Evolutionary conservation across 345 rosid genomes (phyloP).

Genomic region (Bruguiera parviflora): DNA sequence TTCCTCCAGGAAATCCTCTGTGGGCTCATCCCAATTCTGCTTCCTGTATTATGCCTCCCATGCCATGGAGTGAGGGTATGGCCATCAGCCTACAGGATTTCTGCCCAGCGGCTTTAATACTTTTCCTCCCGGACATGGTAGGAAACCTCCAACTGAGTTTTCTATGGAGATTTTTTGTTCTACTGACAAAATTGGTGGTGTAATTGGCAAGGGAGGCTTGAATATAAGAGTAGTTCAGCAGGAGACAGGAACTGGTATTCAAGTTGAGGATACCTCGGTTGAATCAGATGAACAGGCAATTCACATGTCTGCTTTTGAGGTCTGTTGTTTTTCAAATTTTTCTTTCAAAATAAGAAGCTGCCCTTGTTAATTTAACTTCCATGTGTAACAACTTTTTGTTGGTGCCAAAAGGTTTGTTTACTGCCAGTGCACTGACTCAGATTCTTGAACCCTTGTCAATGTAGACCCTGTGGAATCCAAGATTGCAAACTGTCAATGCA

Average conservation of each 20-base stretch:
- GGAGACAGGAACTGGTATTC: constrained; percentile 54
- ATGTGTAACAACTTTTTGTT: background rate
- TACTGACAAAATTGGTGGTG: constrained; percentile 53
- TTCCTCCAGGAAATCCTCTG: constrained; percentile 30
- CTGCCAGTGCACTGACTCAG: constrained; percentile 3
- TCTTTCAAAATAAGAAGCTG: too few species aligned
- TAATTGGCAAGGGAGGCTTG: constrained; percentile 61
- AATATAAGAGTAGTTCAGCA: constrained; percentile 45
- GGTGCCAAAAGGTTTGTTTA: background rate
- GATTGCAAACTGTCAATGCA: constrained; percentile 55
- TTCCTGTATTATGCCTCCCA: constrained; percentile 30
- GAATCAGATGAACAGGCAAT: constrained; percentile 51
- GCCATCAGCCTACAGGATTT: constrained; percentile 28
- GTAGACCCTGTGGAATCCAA: constrained; percentile 40
- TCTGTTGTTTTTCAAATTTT: background rate
- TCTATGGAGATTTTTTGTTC: constrained; percentile 52
- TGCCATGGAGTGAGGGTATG: constrained; percentile 33
- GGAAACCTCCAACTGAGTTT: constrained; percentile 50
- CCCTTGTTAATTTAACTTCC: background rate
- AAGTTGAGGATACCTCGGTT: constrained; percentile 45
- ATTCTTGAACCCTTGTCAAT: constrained; percentile 30
- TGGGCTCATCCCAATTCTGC: constrained; percentile 33
- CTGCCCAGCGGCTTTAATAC: constrained; percentile 29
- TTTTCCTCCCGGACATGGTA: constrained; percentile 35
- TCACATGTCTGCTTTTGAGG: constrained; percentile 51